These are phyloP conservation scores for Heritiera littoralis DNA, from an alignment of 345 rosid species.

Conservation along the genomic window DNA sequence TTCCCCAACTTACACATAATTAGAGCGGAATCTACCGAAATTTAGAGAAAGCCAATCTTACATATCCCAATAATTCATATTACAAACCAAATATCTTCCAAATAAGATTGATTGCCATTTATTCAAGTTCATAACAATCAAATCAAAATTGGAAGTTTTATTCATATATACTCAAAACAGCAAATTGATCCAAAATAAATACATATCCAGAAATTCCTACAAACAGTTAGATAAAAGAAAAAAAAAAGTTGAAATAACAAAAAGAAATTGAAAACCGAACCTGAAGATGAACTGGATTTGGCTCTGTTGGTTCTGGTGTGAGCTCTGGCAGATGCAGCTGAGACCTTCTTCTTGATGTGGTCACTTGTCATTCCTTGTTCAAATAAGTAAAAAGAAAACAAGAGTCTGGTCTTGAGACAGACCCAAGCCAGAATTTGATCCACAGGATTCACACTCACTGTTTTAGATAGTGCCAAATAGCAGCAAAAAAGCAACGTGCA, in stretches of 20 bases:
- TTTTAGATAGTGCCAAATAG: neutral
- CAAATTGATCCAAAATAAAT: neutral
- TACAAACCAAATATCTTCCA: neutral
- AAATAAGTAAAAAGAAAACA: neutral
- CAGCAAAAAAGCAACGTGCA: neutral
- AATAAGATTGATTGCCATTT: neutral
- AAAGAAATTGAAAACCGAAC: constrained; percentile 21
- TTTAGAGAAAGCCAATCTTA: neutral
- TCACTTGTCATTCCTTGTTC: constrained; percentile 1
- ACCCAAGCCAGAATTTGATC: neutral
- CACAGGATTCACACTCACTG: neutral
- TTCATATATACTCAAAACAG: neutral
- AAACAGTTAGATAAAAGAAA: neutral
- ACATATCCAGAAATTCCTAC: constrained; percentile 22
- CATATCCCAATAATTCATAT: neutral
- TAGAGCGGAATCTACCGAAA: neutral
- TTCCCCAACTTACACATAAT: neutral
- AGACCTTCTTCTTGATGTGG: constrained; percentile 15
- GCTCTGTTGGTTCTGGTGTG: constrained; percentile 26
- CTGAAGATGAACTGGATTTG: constrained; percentile 21
- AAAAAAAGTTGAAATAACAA: neutral
- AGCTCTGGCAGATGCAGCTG: constrained; percentile 33
- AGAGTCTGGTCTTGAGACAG: neutral
- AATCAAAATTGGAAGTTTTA: neutral
- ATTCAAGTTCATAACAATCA: constrained; percentile 3